Evolutionary conservation across 441 rosid species (phyloP).

Genomic region (Eruca vesicaria): DNA sequence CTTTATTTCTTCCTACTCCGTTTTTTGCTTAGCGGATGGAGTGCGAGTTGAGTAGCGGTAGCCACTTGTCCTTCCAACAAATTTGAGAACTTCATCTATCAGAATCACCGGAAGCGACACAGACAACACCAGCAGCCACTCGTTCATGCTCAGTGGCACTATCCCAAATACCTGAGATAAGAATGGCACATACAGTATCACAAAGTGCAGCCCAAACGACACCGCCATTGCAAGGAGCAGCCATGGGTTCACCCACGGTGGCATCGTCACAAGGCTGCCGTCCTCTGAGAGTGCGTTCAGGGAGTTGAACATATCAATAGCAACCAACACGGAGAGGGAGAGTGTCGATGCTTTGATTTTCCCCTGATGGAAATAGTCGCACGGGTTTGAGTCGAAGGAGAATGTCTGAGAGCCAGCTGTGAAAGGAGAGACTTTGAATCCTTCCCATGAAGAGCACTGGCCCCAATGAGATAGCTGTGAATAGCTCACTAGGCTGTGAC

Average conservation of each 20-base stretch:
- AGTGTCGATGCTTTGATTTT: conserved; percentile 90
- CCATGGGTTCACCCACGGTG: conserved; percentile 95
- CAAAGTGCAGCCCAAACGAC: conserved; percentile 82
- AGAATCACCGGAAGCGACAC: conserved; percentile 80
- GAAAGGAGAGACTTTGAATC: conserved; percentile 62
- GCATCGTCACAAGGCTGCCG: conserved; percentile 76
- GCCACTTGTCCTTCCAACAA: conserved; percentile 66
- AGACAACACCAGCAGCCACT: conserved; percentile 81
- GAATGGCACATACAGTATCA: conserved; percentile 85
- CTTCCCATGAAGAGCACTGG: conserved; percentile 69
- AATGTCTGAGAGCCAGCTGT: conserved; percentile 69
- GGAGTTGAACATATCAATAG: conserved; percentile 99
- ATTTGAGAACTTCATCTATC: conserved; percentile 80
- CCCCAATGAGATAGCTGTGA: conserved; percentile 89
- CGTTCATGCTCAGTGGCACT: conserved; percentile 80
- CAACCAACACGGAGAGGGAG: conserved; percentile 86
- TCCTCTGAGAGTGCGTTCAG: conserved; percentile 93
- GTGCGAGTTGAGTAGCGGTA: conserved; percentile 39
- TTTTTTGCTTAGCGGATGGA: conserved; percentile 46
- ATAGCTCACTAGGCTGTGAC: conserved; percentile 84
- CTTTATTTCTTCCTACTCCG: conserved; percentile 41
- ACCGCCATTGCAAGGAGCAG: conserved; percentile 80
- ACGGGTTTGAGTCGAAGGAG: conserved; percentile 56
- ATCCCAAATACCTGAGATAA: conserved; percentile 77
- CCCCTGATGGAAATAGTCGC: conserved; percentile 77